Evolutionary conservation across 805 yeast species (phyloP), one percentile per base, ranked within the genome.

Genomic region (Kockiozyma suomiensis): DNA sequence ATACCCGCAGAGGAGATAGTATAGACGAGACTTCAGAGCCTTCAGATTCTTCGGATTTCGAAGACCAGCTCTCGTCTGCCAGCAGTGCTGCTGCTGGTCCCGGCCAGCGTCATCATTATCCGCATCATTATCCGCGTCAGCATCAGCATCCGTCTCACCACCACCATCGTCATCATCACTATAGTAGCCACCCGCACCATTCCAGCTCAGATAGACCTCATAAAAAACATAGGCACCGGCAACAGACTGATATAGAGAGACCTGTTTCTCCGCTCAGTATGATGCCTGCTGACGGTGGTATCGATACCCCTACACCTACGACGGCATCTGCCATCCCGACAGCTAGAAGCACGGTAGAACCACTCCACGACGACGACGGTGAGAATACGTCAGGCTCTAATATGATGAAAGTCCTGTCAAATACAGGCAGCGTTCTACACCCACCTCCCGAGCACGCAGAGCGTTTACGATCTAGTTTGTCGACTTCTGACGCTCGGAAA

Each of bases 361-460:
- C n/a, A n/a, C n/a, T n/a, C n/a, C n/a, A n/a, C n/a, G n/a, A n/a
- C n/a, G n/a, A n/a, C 33, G 33, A 7, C 33, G 33, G 10, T 10
- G 33, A 6, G 33, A 26, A 42, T 12, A n/a, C 47, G 5, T 12
- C 49, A 17, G 49, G 17, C n/a, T 12, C 50, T 7, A 25, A 30
- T 10, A 30, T 47, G 7, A 33, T 40, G 41, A 47, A 25, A n/a
- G 50, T 25, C 5, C 17, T n/a, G 21, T 49, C 53, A 35, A 49
- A 49, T 23, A 49, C 53, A 4, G 53, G 53, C 42, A 37, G 45
- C 23, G 53, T 49, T n/a, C 35, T 49, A 25, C 53, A 35, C 12
- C 35, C 49, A 12, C 49, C 19, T 7, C n/a, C 33, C 7, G 49
- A 45, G 25, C 30, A 19, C 1, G 6, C 50, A 10, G 25, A 46